Percentiles rank a stretch among this genome's conserved stretches.
phyloP scores from a whole-genome alignment of 371 early-diverging fungal genomes.

The Apophysomyces elegans region DNA sequence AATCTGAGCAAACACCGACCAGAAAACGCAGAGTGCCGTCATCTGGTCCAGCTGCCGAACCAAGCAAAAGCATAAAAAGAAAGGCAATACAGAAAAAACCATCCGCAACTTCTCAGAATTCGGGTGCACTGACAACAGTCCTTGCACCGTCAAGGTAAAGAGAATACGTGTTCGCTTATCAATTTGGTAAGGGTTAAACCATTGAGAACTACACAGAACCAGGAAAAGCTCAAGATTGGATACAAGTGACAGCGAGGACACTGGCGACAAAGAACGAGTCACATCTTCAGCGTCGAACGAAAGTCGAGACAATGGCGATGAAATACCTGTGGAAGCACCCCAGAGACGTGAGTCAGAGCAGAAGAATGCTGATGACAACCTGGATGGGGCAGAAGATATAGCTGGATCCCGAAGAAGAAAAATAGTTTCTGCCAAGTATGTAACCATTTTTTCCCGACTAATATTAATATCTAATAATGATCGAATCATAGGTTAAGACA shows the following conservation, averaged over 20 bases:
- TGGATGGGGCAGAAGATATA: background rate
- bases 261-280: background rate
- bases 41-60: background rate
- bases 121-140: background rate
- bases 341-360: background rate
- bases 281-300: background rate
- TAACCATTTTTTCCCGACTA: background rate
- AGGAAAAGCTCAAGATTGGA: background rate
- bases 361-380: background rate
- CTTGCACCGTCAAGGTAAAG: background rate
- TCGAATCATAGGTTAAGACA: background rate
- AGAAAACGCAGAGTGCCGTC: background rate
- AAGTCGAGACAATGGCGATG: background rate
- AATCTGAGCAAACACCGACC: no score
- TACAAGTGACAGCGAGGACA: background rate
- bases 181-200: background rate
- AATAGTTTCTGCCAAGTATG: conserved; percentile 3
- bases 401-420: background rate
- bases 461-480: background rate
- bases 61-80: background rate
- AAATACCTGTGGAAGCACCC: background rate
- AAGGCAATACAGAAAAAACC: background rate
- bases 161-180: background rate
- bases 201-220: background rate
- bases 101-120: background rate